Evolutionary conservation across 257 asterid genomes (phyloP), one percentile per base, ranked within the genome.

Genomic region (Coffea eugenioides): DNA sequence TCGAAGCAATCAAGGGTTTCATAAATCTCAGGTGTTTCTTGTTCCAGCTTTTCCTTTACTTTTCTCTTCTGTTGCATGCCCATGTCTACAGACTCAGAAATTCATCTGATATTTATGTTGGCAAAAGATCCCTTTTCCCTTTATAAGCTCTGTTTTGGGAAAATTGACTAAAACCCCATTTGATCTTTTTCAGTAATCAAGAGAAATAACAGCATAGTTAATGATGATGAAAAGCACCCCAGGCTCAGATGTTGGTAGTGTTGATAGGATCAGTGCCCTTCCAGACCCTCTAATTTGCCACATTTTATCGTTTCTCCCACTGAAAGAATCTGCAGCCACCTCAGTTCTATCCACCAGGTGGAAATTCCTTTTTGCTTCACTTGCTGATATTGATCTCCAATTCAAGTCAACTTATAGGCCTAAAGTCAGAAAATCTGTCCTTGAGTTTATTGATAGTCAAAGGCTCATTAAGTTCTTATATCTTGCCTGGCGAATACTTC

Each of bases 191-290:
- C 10, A 48, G 8, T 48, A 46, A 46, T 46, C 6, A 46, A 48
- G 52, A 48, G 12, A 48, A 48, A 48, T 48, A 48, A 48, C 52
- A 8, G 0, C 52, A 48, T 8, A 48, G 8, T 48, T 48, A 48
- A 48, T 48, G 52, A 48, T 48, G 52, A 48, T 48, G 52, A 11
- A 48, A 48, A 48, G 13, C 52, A 0, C 12, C 12, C 10, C 52
- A 48, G 12, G 52, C 74, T 20, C 46, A 56, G 51, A 12, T 52
- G 51, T 18, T 34, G 15, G 2, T 16, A 36, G 43, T 39, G 43
- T 54, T 74, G 78, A 74, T 36, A 74, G 68, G 52, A 56, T 74
- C 78, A 56, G 78, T 21, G 68, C 20, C 16, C 78, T 74, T 56
- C 69, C 78, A 1, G 39, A 74, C 36, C 12, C 34, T 16, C 15